These are phyloP conservation scores for Clarireedia homoeocarpa DNA, from an alignment of 2,329 filamentous ascomycete genomes.

Conservation along the genomic window DNA sequence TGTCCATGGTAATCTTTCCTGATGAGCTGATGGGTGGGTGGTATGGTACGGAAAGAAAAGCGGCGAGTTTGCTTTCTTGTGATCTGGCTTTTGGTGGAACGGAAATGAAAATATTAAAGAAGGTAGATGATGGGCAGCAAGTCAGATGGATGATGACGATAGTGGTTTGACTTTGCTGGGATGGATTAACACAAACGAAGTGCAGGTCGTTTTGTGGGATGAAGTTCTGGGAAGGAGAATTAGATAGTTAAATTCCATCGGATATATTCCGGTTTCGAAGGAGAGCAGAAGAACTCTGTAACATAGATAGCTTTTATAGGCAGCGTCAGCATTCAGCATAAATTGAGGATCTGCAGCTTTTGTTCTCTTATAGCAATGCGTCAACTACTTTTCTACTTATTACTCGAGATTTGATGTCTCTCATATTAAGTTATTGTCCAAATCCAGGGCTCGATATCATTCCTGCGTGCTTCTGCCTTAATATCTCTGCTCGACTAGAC, in stretches of 20 bases:
- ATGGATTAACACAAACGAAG: conserved; percentile 23
- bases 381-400: neutral
- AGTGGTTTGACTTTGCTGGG: conserved; percentile 11
- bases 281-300: neutral
- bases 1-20: conserved; percentile 12
- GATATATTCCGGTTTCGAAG: neutral
- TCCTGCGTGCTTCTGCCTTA: no score
- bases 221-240: conserved; percentile 1
- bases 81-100: conserved; percentile 10
- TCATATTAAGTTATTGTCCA: no score
- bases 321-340: neutral
- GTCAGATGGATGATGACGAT: neutral
- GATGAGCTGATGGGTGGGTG: neutral
- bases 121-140: neutral
- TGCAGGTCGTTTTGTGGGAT: conserved; percentile 30
- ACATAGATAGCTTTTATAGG: conserved; percentile 6
- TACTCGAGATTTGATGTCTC: no score
- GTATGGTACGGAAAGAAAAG: no score
- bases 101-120: neutral
- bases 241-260: neutral
- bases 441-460: no score
- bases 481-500: no score
- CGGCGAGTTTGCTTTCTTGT: conserved; percentile 3
- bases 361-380: neutral
- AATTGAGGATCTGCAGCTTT: neutral